phyloP scores from a whole-genome alignment of 2,329 filamentous ascomycete genomes.

The Sporothrix brunneoviolacea region DNA sequence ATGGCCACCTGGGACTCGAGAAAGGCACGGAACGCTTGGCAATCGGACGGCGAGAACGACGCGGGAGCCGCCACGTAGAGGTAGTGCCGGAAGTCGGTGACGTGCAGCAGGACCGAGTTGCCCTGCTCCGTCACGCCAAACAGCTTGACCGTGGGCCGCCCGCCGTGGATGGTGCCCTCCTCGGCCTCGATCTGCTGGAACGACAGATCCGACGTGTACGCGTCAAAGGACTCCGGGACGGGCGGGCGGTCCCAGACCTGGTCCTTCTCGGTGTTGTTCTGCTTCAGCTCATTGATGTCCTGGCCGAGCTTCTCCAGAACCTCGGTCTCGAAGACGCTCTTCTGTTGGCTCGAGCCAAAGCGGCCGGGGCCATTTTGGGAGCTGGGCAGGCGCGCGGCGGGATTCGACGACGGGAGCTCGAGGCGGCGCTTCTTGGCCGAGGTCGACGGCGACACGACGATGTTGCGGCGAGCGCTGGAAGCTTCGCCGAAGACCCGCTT shows the following conservation, averaged over 20 bases:
- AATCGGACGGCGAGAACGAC: slow-evolving; percentile 71
- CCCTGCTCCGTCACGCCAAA: slow-evolving; percentile 83
- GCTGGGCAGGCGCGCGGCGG: slow-evolving; percentile 51
- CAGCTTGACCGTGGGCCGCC: slow-evolving; percentile 73
- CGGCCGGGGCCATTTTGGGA: slow-evolving; percentile 60
- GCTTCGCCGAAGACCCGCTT: slow-evolving; percentile 68
- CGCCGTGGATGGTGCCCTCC: slow-evolving; percentile 75
- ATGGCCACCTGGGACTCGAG: slow-evolving; percentile 74
- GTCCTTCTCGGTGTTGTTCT: slow-evolving; percentile 84
- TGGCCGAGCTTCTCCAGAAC: slow-evolving; percentile 94
- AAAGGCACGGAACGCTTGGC: slow-evolving; percentile 68
- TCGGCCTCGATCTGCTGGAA: slow-evolving; percentile 97
- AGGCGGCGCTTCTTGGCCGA: slow-evolving; percentile 78
- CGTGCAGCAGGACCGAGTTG: slow-evolving; percentile 89
- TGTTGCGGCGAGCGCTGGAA: slow-evolving; percentile 57
- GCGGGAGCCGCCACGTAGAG: slow-evolving; percentile 86
- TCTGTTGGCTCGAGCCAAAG: slow-evolving; percentile 67
- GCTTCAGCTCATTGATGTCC: slow-evolving; percentile 78
- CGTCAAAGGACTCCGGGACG: slow-evolving; percentile 41
- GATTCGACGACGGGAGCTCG: slow-evolving; percentile 53
- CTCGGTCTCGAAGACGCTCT: slow-evolving; percentile 89
- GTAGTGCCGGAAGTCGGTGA: slow-evolving; percentile 94
- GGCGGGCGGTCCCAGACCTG: slow-evolving; percentile 75
- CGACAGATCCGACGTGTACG: slow-evolving; percentile 61
- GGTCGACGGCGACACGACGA: slow-evolving; percentile 45